These are phyloP conservation scores for Cymbidium sinense DNA, from an alignment of 106 monocot species.

Conservation along the genomic window DNA sequence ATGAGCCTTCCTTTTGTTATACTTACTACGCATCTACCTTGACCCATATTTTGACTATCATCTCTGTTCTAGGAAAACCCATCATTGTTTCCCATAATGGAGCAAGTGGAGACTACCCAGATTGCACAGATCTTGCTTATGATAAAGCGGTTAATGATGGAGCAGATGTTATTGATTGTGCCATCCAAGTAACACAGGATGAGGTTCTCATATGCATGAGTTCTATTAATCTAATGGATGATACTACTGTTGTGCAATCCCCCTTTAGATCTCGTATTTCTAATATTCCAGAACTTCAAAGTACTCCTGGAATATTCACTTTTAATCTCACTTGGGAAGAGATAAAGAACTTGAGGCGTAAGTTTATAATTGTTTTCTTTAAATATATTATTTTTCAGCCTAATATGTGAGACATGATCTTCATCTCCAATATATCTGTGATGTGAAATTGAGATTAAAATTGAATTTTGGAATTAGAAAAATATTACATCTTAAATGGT, in stretches of 20 bases:
- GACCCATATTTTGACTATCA: background rate
- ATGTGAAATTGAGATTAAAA: background rate
- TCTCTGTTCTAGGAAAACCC: slow-evolving; percentile 40
- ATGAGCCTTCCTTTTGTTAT: background rate
- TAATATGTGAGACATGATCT: too few species aligned
- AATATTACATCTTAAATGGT: background rate
- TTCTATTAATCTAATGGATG: slow-evolving; percentile 50
- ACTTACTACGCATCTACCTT: too few species aligned
- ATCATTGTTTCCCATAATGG: slow-evolving; percentile 73
- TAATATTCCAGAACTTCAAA: slow-evolving; percentile 46
- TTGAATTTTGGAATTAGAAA: background rate
- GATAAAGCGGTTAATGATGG: slow-evolving; percentile 64
- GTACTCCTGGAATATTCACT: slow-evolving; percentile 65
- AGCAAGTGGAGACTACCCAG: slow-evolving; percentile 88
- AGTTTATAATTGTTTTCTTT: slow-evolving; percentile 14
- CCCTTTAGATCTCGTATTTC: slow-evolving; percentile 36
- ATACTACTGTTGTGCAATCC: slow-evolving; percentile 42
- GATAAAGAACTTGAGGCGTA: slow-evolving; percentile 67
- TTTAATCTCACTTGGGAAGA: slow-evolving; percentile 83
- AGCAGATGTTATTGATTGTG: slow-evolving; percentile 84
- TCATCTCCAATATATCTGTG: background rate
- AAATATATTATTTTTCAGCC: background rate
- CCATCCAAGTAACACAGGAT: slow-evolving; percentile 73
- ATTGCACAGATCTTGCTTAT: slow-evolving; percentile 85
- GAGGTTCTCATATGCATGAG: slow-evolving; percentile 71